A percentile compares a stretch with the other conserved stretches of the same genome.
phyloP scores from a whole-genome alignment of 176 grass and related monocot genomes.

The Carex littledalei region DNA sequence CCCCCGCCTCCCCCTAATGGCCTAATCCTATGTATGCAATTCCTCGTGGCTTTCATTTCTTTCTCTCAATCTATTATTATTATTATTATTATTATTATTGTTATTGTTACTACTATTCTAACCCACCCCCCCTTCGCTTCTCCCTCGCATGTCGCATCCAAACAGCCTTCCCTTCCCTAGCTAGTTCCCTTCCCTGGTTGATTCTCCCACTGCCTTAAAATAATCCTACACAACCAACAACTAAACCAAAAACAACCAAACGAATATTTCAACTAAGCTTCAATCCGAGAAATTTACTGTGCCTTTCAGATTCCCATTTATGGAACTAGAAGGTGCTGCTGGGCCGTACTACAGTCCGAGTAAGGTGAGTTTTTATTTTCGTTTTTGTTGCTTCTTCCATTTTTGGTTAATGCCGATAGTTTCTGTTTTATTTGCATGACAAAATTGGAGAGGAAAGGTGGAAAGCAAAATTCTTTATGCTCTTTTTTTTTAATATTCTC shows the following conservation, averaged over 20 bases:
- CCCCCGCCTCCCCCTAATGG: no score
- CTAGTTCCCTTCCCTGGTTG: conserved; percentile 21
- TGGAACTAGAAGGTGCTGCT: conserved; percentile 7
- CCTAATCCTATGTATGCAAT: no score
- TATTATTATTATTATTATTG: no score
- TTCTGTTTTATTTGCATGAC: neutral
- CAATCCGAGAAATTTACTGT: neutral
- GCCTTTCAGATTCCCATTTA: neutral
- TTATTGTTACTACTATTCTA: neutral
- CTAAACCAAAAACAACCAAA: no score
- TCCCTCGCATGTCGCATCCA: neutral
- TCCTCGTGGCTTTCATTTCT: neutral
- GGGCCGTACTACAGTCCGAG: neutral
- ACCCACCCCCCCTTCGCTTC: neutral
- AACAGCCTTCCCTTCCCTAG: conserved; percentile 9
- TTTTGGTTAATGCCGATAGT: conserved; percentile 14
- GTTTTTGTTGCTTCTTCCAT: neutral
- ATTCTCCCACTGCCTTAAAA: neutral
- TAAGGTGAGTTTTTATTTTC: conserved; percentile 5
- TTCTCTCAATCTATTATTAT: neutral
- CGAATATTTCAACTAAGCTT: neutral
- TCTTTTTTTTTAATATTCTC: neutral
- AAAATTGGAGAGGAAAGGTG: neutral
- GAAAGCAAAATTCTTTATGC: neutral
- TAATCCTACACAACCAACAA: neutral